phyloP scores from a whole-genome alignment of 176 grass and related monocot species.

The Neostapfia colusana region DNA sequence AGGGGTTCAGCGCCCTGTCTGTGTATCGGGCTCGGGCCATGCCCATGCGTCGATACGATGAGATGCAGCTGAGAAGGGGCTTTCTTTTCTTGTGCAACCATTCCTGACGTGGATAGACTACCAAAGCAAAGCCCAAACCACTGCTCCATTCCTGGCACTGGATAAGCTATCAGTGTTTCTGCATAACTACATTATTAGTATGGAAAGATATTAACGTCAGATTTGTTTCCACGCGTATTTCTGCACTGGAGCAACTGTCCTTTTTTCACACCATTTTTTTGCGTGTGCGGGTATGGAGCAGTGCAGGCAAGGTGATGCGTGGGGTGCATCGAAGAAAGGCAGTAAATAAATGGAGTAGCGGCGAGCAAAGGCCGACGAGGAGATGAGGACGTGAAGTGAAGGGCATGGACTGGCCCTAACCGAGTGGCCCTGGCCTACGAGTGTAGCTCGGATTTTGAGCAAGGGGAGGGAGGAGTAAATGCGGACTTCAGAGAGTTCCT shows the following conservation, averaged over 20 bases:
- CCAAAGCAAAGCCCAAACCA: not conserved
- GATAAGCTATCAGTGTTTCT: not conserved
- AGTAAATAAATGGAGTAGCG: constrained; percentile 7
- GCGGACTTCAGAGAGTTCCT: constrained; percentile 12
- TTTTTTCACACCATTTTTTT: not conserved
- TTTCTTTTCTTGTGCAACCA: constrained; percentile 6
- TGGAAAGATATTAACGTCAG: not conserved
- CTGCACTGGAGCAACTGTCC: not conserved
- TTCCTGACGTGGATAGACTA: not conserved
- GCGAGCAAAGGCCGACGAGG: constrained; percentile 28
- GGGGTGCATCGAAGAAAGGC: not conserved
- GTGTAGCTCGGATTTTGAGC: constrained; percentile 54
- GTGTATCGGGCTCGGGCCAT: not conserved
- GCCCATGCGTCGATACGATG: not conserved
- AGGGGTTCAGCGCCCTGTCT: not conserved
- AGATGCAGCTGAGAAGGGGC: not conserved
- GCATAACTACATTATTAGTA: not conserved
- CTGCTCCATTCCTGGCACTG: not conserved
- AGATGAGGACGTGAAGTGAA: constrained; percentile 25
- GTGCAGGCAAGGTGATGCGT: constrained; percentile 2
- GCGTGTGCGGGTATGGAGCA: not conserved
- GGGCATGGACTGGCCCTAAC: constrained; percentile 1
- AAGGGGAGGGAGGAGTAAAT: constrained; percentile 34
- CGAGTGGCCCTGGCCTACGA: not conserved
- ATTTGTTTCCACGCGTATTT: not conserved